These are phyloP conservation scores for Metschnikowia lachancei DNA, from an alignment of 805 yeast genomes.

Conservation along the genomic window DNA sequence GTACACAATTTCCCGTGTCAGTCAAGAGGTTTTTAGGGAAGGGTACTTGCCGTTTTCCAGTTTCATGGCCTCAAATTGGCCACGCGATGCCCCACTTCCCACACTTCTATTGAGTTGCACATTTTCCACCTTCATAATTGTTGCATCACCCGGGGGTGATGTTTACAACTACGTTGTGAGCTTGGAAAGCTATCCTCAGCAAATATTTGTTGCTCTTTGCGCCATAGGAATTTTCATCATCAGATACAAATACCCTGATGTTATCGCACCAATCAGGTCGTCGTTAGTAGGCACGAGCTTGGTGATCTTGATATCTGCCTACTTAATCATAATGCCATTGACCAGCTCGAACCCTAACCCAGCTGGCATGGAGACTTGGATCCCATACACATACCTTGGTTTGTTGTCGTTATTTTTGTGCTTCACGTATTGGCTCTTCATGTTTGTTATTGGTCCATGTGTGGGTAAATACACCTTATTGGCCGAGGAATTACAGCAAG, in stretches of 20 bases:
- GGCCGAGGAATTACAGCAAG: slow-evolving; percentile 38
- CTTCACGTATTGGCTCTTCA: slow-evolving; percentile 53
- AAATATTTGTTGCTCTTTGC: slow-evolving; percentile 48
- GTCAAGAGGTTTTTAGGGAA: slow-evolving; percentile 64
- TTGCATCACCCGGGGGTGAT: slow-evolving; percentile 46
- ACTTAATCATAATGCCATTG: slow-evolving; percentile 52
- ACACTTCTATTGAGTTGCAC: slow-evolving; percentile 44
- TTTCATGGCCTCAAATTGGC: slow-evolving; percentile 54
- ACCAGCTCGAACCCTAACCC: slow-evolving; percentile 39
- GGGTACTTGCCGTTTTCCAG: slow-evolving; percentile 56
- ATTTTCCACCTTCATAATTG: slow-evolving; percentile 40
- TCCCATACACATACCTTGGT: slow-evolving; percentile 50
- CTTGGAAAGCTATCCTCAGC: slow-evolving; percentile 51
- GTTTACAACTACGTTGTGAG: slow-evolving; percentile 51
- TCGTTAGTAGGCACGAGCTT: slow-evolving; percentile 46
- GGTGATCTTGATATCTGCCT: slow-evolving; percentile 44
- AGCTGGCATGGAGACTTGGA: slow-evolving; percentile 40
- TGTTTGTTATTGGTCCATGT: slow-evolving; percentile 49
- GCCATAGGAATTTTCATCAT: slow-evolving; percentile 58
- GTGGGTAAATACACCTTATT: slow-evolving; percentile 45
- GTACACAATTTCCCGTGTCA: slow-evolving; percentile 57
- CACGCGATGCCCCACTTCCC: slow-evolving; percentile 55
- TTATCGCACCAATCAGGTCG: slow-evolving; percentile 52
- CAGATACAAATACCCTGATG: slow-evolving; percentile 47
- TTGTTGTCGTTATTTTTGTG: slow-evolving; percentile 42